These are phyloP conservation scores for Hemisphaericaspora xylanilytica DNA, from an alignment of 1,139 yeast species.

Conservation along the genomic window DNA sequence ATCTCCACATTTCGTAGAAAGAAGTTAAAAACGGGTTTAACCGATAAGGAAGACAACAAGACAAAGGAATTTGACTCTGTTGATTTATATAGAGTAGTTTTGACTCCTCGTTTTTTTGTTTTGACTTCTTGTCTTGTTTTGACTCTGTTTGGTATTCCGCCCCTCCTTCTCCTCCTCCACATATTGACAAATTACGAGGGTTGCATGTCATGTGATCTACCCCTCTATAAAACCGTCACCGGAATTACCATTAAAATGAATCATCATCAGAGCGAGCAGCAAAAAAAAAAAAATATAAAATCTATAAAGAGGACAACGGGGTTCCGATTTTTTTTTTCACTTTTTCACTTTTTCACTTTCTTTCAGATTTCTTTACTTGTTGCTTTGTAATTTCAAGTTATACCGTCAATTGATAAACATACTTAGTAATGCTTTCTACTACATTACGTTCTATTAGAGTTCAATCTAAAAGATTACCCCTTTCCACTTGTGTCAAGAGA, in stretches of 20 bases:
- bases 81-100: too few species aligned
- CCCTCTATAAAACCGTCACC: not conserved
- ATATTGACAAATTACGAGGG: not conserved
- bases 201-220: not conserved
- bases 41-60: too few species aligned
- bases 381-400: too few species aligned
- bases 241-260: not conserved
- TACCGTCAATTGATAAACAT: not conserved
- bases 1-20: too few species aligned
- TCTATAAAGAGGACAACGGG: constrained; percentile 1
- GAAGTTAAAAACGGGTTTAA: too few species aligned
- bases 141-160: not conserved
- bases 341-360: not conserved
- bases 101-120: too few species aligned
- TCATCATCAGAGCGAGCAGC: not conserved
- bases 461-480: constrained; percentile 13
- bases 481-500: constrained; percentile 11
- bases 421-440: constrained; percentile 16
- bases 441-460: constrained; percentile 24
- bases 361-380: not conserved
- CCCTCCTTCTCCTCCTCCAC: not conserved
- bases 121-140: not conserved
- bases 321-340: not conserved
- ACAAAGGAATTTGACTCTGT: too few species aligned
- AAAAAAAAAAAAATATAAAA: too few species aligned